Conservation (phyloP, 345 rosid species). For the Populus davidiana region DNA sequence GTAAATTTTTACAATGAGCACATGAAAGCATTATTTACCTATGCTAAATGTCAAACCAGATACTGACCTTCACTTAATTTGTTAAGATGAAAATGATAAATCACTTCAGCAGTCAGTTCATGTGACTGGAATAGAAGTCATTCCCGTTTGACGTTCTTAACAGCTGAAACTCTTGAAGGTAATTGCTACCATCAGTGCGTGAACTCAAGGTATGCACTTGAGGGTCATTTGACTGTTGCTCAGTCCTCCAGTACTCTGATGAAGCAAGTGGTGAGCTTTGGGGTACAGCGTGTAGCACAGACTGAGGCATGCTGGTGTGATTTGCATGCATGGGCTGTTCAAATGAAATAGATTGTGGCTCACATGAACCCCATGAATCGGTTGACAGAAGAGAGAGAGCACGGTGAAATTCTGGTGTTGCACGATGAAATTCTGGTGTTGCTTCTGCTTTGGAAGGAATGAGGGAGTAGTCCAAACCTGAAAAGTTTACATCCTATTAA, state of each 20-base stretch:
- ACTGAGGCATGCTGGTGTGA: slow-evolving; percentile 28
- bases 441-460: slow-evolving; percentile 51
- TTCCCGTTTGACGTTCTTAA: slow-evolving; percentile 36
- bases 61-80: slow-evolving; percentile 1
- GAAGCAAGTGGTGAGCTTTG: slow-evolving; percentile 29
- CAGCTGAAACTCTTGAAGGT: slow-evolving; percentile 45
- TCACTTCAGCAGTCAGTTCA: slow-evolving; percentile 33
- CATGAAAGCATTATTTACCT: not conserved
- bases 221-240: slow-evolving; percentile 28
- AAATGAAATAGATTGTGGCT: slow-evolving; percentile 46
- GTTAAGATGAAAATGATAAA: not conserved
- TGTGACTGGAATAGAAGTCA: slow-evolving; percentile 40
- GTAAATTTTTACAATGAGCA: not conserved
- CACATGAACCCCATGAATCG: slow-evolving; percentile 49
- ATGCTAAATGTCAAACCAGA: not conserved
- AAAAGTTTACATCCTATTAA: not conserved
- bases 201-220: slow-evolving; percentile 25
- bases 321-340: slow-evolving; percentile 31
- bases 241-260: slow-evolving; percentile 43
- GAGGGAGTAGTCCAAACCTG: slow-evolving; percentile 60
- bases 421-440: slow-evolving; percentile 61
- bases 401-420: slow-evolving; percentile 66
- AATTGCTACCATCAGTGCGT: slow-evolving; percentile 29
- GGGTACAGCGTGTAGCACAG: slow-evolving; percentile 26
- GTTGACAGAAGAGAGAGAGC: slow-evolving; percentile 99